phyloP scores from a whole-genome alignment of 2,329 filamentous ascomycete genomes.

The Didymella glomerata region DNA sequence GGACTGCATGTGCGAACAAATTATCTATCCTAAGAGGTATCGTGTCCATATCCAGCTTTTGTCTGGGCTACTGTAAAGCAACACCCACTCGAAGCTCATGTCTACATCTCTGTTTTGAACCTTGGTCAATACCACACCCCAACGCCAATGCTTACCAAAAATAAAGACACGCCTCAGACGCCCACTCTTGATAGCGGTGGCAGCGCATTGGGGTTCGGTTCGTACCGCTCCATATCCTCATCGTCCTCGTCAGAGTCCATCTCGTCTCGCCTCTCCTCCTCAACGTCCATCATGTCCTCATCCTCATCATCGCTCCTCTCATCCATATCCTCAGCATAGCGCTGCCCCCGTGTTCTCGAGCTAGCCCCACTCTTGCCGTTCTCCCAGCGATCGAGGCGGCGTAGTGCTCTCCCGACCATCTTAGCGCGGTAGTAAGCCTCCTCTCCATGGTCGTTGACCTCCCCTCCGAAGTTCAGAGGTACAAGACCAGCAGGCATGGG shows the following conservation, averaged over 20 bases:
- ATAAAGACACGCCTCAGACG: background rate
- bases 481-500: constrained; percentile 64
- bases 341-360: constrained; percentile 9
- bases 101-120: background rate
- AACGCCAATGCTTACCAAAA: constrained; percentile 4
- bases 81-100: background rate
- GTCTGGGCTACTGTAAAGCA: background rate
- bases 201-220: background rate
- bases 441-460: constrained; percentile 79
- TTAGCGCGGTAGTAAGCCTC: constrained; percentile 73
- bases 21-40: background rate
- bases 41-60: background rate
- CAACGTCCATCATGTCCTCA: constrained; percentile 41
- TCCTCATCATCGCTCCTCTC: constrained; percentile 34
- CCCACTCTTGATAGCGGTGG: constrained; percentile 7
- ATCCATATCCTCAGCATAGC: constrained; percentile 14
- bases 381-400: constrained; percentile 76
- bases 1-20: background rate
- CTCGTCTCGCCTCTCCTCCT: constrained; percentile 43
- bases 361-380: constrained; percentile 41
- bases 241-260: constrained; percentile 37
- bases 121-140: accelerated
- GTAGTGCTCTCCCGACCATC: constrained; percentile 68
- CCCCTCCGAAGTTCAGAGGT: constrained; percentile 61
- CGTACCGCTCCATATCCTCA: constrained; percentile 43